Evolutionary conservation across 345 rosid genomes (phyloP).

Genomic region (Lenwebbia sp.): DNA sequence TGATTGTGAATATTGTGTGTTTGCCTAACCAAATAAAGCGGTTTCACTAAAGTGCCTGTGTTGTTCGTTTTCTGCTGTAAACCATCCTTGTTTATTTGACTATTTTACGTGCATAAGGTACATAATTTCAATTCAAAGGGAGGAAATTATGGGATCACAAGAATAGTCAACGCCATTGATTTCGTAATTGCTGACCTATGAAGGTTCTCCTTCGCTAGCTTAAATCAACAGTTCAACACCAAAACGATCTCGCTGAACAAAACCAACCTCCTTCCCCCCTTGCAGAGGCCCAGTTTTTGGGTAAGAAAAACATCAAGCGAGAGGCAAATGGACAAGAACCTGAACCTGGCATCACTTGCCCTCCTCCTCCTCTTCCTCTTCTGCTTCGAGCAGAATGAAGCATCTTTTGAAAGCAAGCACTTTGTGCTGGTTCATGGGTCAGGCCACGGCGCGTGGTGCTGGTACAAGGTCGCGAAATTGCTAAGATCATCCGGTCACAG

Average conservation of each 20-base stretch:
- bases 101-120: not conserved
- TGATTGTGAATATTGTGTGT: not conserved
- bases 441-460: conserved; percentile 33
- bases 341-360: not conserved
- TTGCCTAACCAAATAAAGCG: not conserved
- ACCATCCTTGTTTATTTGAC: not conserved
- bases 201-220: not conserved
- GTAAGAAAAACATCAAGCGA: not conserved
- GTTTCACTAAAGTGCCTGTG: not conserved
- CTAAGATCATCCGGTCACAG: conserved; percentile 14
- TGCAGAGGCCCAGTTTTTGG: not conserved
- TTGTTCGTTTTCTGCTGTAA: not conserved
- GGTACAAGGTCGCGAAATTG: conserved; percentile 20
- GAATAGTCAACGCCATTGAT: not conserved
- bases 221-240: not conserved
- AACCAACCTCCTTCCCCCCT: not conserved
- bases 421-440: conserved; percentile 32
- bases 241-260: not conserved
- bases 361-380: not conserved
- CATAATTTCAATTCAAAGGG: not conserved
- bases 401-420: conserved; percentile 2
- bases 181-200: not conserved
- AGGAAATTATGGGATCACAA: not conserved
- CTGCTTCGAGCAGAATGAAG: not conserved
- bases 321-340: not conserved